phyloP scores from a whole-genome alignment of 768 basidiomycete species.

The Lentinula guzmanii region DNA sequence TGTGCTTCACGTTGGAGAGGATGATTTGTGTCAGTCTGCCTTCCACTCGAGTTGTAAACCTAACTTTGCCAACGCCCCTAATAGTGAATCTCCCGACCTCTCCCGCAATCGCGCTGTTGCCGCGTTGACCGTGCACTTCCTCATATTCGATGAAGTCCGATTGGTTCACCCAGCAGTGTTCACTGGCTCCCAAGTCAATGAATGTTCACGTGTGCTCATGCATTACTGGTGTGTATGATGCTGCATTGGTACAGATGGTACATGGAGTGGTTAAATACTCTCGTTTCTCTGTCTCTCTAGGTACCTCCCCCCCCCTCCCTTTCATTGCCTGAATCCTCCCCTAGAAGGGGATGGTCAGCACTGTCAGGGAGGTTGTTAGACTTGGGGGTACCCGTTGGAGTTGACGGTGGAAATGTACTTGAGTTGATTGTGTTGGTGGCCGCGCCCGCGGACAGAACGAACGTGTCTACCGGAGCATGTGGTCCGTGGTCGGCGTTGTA shows the following conservation, averaged over 20 bases:
- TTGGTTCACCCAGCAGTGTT: neutral
- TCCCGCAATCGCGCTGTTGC: neutral
- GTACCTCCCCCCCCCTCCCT: too few species aligned
- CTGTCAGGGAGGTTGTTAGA: too few species aligned
- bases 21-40: neutral
- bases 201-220: neutral
- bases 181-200: neutral
- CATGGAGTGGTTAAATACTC: too few species aligned
- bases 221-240: neutral
- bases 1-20: neutral
- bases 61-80: neutral
- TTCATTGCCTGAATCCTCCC: too few species aligned
- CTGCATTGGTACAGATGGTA: neutral
- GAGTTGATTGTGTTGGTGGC: too few species aligned
- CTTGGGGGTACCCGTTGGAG: too few species aligned
- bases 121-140: neutral
- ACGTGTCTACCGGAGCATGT: too few species aligned
- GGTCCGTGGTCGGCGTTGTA: too few species aligned
- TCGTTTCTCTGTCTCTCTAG: too few species aligned
- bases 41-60: neutral
- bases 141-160: neutral
- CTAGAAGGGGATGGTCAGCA: too few species aligned
- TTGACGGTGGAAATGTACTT: too few species aligned
- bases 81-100: neutral
- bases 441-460: too few species aligned